phyloP scores from a whole-genome alignment of 202 grass and related monocot species.

The Setaria viridis region DNA sequence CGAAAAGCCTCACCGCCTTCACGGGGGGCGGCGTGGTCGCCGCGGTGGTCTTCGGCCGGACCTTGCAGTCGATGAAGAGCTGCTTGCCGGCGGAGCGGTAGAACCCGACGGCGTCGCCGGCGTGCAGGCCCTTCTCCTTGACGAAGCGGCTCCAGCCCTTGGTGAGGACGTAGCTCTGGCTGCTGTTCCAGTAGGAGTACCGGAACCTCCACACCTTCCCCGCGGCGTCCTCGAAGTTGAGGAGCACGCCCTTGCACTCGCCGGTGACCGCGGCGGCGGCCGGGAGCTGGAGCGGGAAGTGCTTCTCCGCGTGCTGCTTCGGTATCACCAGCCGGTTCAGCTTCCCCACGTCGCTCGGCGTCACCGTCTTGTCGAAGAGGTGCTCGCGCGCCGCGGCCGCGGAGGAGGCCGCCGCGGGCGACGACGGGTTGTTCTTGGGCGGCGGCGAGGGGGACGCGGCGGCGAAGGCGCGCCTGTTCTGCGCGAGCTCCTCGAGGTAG shows the following conservation, averaged over 20 bases:
- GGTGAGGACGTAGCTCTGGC: slow-evolving; percentile 99
- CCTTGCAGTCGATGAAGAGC: slow-evolving; percentile 90
- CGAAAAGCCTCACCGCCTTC: slow-evolving; percentile 70
- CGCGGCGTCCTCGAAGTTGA: slow-evolving; percentile 80
- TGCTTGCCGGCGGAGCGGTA: slow-evolving; percentile 56
- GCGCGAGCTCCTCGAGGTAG: slow-evolving; percentile 76
- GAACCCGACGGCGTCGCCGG: slow-evolving; percentile 86
- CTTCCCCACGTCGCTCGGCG: slow-evolving; percentile 97
- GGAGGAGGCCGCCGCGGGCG: background rate
- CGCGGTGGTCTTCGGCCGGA: slow-evolving; percentile 32
- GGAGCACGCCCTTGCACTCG: slow-evolving; percentile 69
- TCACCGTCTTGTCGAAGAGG: slow-evolving; percentile 94
- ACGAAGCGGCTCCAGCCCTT: slow-evolving; percentile 98
- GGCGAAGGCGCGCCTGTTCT: slow-evolving; percentile 44
- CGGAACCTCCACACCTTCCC: slow-evolving; percentile 95
- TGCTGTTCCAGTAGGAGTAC: slow-evolving; percentile 99
- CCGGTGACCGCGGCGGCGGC: background rate
- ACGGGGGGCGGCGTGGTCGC: background rate
- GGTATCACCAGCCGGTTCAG: slow-evolving; percentile 95
- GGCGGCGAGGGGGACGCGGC: slow-evolving; percentile 26
- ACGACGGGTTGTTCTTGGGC: background rate
- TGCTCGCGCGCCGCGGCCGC: slow-evolving; percentile 48
- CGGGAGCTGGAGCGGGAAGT: slow-evolving; percentile 68
- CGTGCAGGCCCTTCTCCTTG: slow-evolving; percentile 83
- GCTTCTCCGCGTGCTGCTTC: slow-evolving; percentile 97